These are phyloP conservation scores for Mortierella antarctica DNA, from an alignment of 192 early-diverging fungal genomes.

Conservation along the genomic window DNA sequence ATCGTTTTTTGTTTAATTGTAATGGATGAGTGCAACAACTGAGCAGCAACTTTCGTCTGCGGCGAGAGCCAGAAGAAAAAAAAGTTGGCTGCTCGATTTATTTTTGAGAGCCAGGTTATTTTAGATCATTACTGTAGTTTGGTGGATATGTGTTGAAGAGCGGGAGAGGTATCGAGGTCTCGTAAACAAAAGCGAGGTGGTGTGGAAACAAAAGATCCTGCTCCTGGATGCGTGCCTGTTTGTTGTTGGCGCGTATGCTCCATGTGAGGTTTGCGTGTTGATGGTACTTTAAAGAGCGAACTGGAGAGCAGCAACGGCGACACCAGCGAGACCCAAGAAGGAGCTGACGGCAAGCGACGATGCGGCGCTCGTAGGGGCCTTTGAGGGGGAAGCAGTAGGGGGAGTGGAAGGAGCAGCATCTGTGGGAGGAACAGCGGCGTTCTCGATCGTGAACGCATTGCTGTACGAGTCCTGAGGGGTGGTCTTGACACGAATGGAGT, in stretches of 20 bases:
- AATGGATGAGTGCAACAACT: not conserved
- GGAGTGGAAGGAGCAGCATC: not conserved
- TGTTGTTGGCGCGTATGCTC: not conserved
- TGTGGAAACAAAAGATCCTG: not conserved
- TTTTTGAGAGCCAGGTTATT: slow-evolving; percentile 7
- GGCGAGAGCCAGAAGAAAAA: no score
- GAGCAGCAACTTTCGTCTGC: no score
- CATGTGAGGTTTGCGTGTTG: no score
- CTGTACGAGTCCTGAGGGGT: slow-evolving; percentile 17
- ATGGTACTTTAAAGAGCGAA: slow-evolving; percentile 15
- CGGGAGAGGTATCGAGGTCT: not conserved
- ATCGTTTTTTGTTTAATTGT: not conserved
- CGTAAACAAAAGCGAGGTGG: slow-evolving; percentile 2
- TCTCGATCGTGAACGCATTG: slow-evolving; percentile 5
- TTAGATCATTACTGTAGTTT: not conserved
- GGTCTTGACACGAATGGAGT: slow-evolving; percentile 19
- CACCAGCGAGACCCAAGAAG: slow-evolving; percentile 4
- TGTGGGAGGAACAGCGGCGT: not conserved
- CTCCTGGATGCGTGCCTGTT: not conserved
- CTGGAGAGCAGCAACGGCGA: slow-evolving; percentile 17
- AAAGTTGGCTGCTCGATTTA: not conserved
- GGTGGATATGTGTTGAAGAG: not conserved
- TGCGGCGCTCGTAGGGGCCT: not conserved
- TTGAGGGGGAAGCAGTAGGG: not conserved
- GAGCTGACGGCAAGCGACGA: slow-evolving; percentile 6